Percentiles rank a stretch among this genome's conserved stretches.
phyloP scores from a whole-genome alignment of 805 yeast species.

The Ogataea corticis region DNA sequence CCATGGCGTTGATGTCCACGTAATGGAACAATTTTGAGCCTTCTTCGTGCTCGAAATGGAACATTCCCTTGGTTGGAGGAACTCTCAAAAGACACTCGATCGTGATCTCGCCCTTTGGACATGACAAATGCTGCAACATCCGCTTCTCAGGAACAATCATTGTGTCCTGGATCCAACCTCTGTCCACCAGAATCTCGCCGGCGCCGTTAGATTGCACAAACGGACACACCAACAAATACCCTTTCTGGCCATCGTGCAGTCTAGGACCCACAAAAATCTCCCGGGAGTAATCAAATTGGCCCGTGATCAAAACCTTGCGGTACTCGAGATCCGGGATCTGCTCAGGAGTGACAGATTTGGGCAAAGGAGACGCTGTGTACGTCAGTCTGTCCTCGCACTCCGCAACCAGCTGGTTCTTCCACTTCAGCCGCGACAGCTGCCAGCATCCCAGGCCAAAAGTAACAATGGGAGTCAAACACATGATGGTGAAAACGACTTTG shows the following conservation, averaged over 20 bases:
- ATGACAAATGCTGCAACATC: constrained; percentile 62
- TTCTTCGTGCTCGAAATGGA: constrained; percentile 68
- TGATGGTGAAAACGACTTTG: constrained; percentile 35
- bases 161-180: constrained; percentile 89
- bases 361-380: constrained; percentile 70
- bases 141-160: constrained; percentile 57
- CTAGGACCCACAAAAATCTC: constrained; percentile 95
- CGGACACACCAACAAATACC: constrained; percentile 82
- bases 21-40: constrained; percentile 73
- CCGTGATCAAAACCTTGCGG: constrained; percentile 73
- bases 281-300: constrained; percentile 77
- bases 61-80: constrained; percentile 60
- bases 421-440: constrained; percentile 82
- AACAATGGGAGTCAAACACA: constrained; percentile 80
- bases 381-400: constrained; percentile 80
- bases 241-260: constrained; percentile 66
- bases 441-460: constrained; percentile 88
- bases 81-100: constrained; percentile 73
- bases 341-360: constrained; percentile 61
- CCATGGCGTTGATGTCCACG: constrained; percentile 82
- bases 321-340: constrained; percentile 77
- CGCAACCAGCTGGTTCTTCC: constrained; percentile 87
- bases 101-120: constrained; percentile 72
- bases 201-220: constrained; percentile 74
- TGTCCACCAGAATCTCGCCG: constrained; percentile 73